A percentile compares a stretch with the other conserved stretches of the same genome.
Conservation (phyloP, 2,329 filamentous ascomycete species). For the Fusarium cicatricum region DNA sequence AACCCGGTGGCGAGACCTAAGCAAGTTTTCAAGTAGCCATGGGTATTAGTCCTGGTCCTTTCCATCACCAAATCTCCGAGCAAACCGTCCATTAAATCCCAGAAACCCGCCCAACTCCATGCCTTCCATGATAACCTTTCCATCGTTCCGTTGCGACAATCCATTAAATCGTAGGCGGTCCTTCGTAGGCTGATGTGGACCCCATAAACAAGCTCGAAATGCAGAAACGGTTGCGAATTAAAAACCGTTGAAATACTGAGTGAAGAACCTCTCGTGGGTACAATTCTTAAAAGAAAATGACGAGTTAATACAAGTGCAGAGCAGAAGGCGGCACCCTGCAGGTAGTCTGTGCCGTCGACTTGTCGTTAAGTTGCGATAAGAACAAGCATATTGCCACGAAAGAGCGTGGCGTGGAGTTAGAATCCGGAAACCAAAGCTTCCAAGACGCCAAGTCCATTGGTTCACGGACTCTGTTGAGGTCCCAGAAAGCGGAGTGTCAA, state of each 20-base stretch:
- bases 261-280: background rate
- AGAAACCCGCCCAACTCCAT: constrained; percentile 13
- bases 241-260: background rate
- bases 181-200: constrained; percentile 7
- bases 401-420: background rate
- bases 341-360: background rate
- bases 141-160: constrained; percentile 6
- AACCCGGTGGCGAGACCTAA: background rate
- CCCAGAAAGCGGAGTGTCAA: background rate
- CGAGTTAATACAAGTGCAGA: background rate
- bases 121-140: constrained; percentile 1
- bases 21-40: constrained; percentile 11
- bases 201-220: constrained; percentile 5
- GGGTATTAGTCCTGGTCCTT: constrained; percentile 15
- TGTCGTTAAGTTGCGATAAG: background rate
- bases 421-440: background rate
- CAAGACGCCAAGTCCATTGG: background rate
- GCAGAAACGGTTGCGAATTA: constrained; percentile 1
- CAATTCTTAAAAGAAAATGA: background rate
- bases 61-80: constrained; percentile 1
- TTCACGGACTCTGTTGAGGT: background rate
- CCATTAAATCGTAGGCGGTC: constrained; percentile 16
- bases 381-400: constrained; percentile 8
- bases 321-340: background rate
- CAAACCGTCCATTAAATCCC: constrained; percentile 9